These are phyloP conservation scores for Biscogniauxia marginata DNA, from an alignment of 2,329 filamentous ascomycete genomes.

Conservation along the genomic window DNA sequence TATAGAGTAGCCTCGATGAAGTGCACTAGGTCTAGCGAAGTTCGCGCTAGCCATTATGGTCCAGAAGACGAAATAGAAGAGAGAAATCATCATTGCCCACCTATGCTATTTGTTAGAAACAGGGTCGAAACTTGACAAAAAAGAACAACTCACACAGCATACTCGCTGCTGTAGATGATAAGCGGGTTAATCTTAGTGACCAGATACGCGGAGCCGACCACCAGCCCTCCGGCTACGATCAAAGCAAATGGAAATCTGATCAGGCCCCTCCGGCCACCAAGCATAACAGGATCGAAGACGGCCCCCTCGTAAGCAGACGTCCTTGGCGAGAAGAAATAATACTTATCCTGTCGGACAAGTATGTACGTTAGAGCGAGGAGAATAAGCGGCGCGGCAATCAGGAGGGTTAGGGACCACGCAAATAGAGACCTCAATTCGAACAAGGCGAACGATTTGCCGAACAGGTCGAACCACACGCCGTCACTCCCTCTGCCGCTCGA, in stretches of 20 bases:
- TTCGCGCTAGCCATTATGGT: constrained; percentile 68
- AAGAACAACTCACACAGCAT: constrained; percentile 56
- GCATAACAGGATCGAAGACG: constrained; percentile 57
- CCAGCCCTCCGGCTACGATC: constrained; percentile 63
- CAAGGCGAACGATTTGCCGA: constrained; percentile 75
- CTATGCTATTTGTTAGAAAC: constrained; percentile 16
- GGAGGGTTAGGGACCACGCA: constrained; percentile 78
- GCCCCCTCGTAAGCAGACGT: constrained; percentile 57
- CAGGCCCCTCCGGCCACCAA: constrained; percentile 79
- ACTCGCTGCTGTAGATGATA: constrained; percentile 87
- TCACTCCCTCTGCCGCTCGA: constrained; percentile 64
- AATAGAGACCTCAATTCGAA: constrained; percentile 82
- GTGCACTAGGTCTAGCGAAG: constrained; percentile 77
- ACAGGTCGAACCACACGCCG: constrained; percentile 93
- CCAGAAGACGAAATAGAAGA: constrained; percentile 82
- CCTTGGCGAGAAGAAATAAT: constrained; percentile 77
- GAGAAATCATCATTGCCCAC: constrained; percentile 81
- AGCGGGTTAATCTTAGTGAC: constrained; percentile 82
- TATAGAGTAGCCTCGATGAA: constrained; percentile 77
- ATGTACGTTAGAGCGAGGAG: constrained; percentile 68
- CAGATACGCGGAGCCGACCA: constrained; percentile 71
- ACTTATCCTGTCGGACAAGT: constrained; percentile 72
- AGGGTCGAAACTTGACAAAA: neutral
- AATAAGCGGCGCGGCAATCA: constrained; percentile 75
- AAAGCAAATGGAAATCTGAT: constrained; percentile 81